Percentiles rank a stretch among this genome's conserved stretches.
These are phyloP conservation scores for Sugiyamaella mastotermitis DNA, from an alignment of 805 yeast species.

Conservation along the genomic window DNA sequence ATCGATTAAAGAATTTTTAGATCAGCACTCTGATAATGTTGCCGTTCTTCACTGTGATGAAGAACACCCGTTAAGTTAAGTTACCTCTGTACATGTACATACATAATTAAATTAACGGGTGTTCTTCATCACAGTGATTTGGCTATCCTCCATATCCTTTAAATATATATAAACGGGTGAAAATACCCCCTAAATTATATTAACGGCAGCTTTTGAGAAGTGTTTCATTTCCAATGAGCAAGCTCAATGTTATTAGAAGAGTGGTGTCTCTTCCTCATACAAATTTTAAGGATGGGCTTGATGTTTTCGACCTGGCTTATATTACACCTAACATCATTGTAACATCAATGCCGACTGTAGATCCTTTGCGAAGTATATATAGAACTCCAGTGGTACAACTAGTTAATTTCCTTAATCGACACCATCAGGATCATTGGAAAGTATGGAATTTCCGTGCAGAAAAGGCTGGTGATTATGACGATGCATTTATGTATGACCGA, in stretches of 20 bases:
- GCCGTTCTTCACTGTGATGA: slow-evolving; percentile 81
- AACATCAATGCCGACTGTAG: slow-evolving; percentile 65
- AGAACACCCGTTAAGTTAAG: too few relatives aligned
- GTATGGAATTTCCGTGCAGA: slow-evolving; percentile 70
- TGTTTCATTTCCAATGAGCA: too few relatives aligned
- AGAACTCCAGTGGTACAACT: slow-evolving; percentile 50
- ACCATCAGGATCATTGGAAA: slow-evolving; percentile 58
- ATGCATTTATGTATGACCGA: slow-evolving; percentile 27
- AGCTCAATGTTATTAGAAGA: too few relatives aligned
- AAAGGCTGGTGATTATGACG: slow-evolving; percentile 36
- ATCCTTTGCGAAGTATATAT: slow-evolving; percentile 38
- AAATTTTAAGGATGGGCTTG: too few relatives aligned
- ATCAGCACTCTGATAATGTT: slow-evolving; percentile 34
- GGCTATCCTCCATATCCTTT: too few relatives aligned
- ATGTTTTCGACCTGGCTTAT: slow-evolving; percentile 55
- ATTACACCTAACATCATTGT: slow-evolving; percentile 62
- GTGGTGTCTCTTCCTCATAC: too few relatives aligned
- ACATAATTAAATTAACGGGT: too few relatives aligned
- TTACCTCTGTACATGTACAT: too few relatives aligned
- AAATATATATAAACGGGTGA: too few relatives aligned
- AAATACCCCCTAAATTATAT: too few relatives aligned
- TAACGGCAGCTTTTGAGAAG: too few relatives aligned
- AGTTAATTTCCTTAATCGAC: slow-evolving; percentile 38
- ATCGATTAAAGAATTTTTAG: slow-evolving; percentile 43
- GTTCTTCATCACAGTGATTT: slow-evolving; percentile 89